Evolutionary conservation across 1,284 basidiomycete genomes (phyloP).

Genomic region (Heterobasidion annosum): DNA sequence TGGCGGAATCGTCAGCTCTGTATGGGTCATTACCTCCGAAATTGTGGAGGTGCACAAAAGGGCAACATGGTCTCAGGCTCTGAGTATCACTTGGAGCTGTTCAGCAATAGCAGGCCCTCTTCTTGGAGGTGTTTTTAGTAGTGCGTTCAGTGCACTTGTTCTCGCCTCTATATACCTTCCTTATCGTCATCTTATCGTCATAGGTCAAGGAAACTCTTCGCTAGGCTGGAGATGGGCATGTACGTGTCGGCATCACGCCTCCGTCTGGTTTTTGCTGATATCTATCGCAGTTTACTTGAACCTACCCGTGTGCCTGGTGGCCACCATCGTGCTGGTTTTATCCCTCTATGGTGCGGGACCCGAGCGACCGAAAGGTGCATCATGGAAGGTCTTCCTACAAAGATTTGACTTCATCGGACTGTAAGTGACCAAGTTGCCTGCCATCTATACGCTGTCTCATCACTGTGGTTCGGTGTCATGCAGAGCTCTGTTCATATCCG

Average conservation of each 20-base stretch:
- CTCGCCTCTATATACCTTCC: neutral
- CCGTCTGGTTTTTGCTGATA: neutral
- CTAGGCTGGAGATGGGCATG: slow-evolving; percentile 75
- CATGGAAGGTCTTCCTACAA: slow-evolving; percentile 42
- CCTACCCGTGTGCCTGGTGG: slow-evolving; percentile 60
- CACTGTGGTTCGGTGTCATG: neutral
- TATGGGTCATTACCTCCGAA: slow-evolving; percentile 78
- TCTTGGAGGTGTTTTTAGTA: slow-evolving; percentile 69
- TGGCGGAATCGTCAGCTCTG: slow-evolving; percentile 72
- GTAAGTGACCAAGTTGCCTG: slow-evolving; percentile 31
- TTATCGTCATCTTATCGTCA: slow-evolving; percentile 4
- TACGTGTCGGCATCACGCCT: slow-evolving; percentile 29
- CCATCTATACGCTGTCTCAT: slow-evolving; percentile 3
- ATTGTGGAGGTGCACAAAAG: slow-evolving; percentile 59
- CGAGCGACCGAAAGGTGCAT: slow-evolving; percentile 32
- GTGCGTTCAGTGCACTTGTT: slow-evolving; percentile 28
- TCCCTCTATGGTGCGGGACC: slow-evolving; percentile 50
- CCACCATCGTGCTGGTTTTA: slow-evolving; percentile 44
- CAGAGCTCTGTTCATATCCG: slow-evolving; percentile 64
- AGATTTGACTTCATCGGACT: slow-evolving; percentile 70
- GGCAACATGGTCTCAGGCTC: slow-evolving; percentile 74
- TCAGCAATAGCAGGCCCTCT: slow-evolving; percentile 75
- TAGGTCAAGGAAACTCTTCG: slow-evolving; percentile 14
- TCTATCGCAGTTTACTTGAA: slow-evolving; percentile 60
- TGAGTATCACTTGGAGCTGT: slow-evolving; percentile 75